Base-by-base conservation (phyloP, 257 asterid species). In the Capsicum baccatum region DNA sequence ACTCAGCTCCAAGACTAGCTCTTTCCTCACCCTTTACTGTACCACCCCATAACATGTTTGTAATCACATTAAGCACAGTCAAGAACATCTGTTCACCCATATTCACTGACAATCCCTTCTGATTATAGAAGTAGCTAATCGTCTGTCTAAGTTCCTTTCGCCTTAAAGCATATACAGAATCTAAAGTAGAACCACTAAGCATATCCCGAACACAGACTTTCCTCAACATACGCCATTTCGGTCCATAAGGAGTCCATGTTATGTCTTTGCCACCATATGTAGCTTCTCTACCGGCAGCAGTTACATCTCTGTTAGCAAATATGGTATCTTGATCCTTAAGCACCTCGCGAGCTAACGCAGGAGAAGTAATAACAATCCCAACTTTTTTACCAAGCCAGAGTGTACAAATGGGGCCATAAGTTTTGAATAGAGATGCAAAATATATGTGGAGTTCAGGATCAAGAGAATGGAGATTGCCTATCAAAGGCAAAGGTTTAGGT, bases 21-120 rank as follows among this genome's bases (percentile, higher is more conserved):
- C 94, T 81, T 44, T 93, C 92, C 44, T 82, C 92, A 13, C 91
- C 97, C 87, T 85, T 70, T 62, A 92, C 86, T 7, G 93, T 87
- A 3, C 94, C 96, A 8, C 98, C 98, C 98, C 97, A 94, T 79
- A 94, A 8, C 97, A 92, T 94, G 52, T 87, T 87, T 1, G 97
- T 94, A 11, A 92, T 89, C 91, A 94, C 98, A 47, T 94, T 94
- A 90, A 94, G 42, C 59, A 92, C 85, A 3, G 90, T 91, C 90
- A 89, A 33, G 69, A 94, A 94, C 92, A 90, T 88, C 88, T 91
- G 94, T 85, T 91, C 95, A 1, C 97, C 97, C 0, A 94, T 57
- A 64, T 93, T 86, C 9, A 92, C 94, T 10, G 87, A 78, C 13
- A 63, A 59, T 3, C 92, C 95, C 0, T 84, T 83, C 83, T 50